A percentile compares a stretch with the other conserved stretches of the same genome.
Conservation (phyloP, 768 basidiomycete species). For the Dentipellis sp. region DNA sequence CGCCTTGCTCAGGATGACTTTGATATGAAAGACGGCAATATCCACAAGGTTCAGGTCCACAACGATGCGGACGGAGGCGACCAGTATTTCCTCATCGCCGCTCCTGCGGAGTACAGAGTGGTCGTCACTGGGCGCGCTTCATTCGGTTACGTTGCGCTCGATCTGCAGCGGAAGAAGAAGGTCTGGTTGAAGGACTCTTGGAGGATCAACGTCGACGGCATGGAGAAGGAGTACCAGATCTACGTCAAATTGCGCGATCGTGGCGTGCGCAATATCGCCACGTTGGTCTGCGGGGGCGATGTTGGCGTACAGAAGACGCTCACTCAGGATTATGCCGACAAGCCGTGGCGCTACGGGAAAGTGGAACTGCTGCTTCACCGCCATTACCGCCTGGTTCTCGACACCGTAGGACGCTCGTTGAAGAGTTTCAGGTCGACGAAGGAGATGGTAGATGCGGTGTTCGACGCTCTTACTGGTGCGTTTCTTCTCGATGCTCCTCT, state of each 20-base stretch:
- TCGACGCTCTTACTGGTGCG: background rate
- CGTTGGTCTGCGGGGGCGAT: background rate
- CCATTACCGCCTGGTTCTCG: background rate
- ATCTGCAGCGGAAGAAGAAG: background rate
- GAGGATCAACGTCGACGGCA: background rate
- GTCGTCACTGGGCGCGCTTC: background rate
- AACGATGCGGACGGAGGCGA: background rate
- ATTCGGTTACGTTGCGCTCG: background rate
- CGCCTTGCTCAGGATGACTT: background rate
- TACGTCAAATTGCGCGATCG: background rate
- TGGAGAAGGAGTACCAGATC: background rate
- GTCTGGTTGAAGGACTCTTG: background rate
- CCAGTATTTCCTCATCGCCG: background rate
- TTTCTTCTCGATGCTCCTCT: background rate
- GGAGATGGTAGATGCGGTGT: background rate
- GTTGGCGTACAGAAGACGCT: background rate
- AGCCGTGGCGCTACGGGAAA: background rate
- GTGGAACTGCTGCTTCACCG: background rate
- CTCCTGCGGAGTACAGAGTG: background rate
- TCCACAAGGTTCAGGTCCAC: background rate
- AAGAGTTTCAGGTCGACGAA: background rate
- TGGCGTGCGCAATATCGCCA: background rate
- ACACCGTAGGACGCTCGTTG: background rate
- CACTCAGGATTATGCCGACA: background rate
- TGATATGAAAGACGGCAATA: background rate